These are phyloP conservation scores for Xylona heveae DNA, from an alignment of 495 filamentous ascomycete species.

Conservation along the genomic window DNA sequence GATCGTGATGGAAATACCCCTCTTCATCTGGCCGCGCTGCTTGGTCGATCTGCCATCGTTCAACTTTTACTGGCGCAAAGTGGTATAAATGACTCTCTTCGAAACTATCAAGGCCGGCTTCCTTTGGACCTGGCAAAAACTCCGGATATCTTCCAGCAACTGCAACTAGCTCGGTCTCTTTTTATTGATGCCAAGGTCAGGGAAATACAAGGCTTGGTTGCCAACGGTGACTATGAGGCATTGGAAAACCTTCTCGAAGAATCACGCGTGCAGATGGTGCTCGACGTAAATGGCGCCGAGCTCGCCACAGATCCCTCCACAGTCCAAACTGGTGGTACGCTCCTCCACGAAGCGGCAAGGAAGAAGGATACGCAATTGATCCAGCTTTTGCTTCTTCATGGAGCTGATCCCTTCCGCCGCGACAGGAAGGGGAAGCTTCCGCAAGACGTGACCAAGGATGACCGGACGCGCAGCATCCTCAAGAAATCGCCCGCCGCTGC, in stretches of 20 bases:
- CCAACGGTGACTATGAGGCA: constrained; percentile 46
- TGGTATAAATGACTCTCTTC: constrained; percentile 69
- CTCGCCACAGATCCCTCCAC: constrained; percentile 64
- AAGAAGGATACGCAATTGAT: constrained; percentile 68
- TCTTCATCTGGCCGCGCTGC: constrained; percentile 66
- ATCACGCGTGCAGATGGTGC: constrained; percentile 54
- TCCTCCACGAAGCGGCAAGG: constrained; percentile 84
- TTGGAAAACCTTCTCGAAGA: constrained; percentile 67
- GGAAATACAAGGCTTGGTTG: constrained; percentile 59
- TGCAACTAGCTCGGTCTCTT: constrained; percentile 76
- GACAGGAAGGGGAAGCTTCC: constrained; percentile 90
- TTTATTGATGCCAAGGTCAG: constrained; percentile 73
- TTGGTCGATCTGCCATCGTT: constrained; percentile 61
- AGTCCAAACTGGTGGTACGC: constrained; percentile 56
- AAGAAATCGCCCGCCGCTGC: constrained; percentile 90
- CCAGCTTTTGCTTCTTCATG: constrained; percentile 75
- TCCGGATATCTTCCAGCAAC: constrained; percentile 84
- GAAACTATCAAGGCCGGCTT: constrained; percentile 75
- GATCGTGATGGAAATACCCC: constrained; percentile 90
- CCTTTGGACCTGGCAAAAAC: constrained; percentile 76
- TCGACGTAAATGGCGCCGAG: constrained; percentile 83
- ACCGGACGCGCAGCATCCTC: constrained; percentile 61
- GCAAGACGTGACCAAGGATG: constrained; percentile 94
- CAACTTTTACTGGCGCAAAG: constrained; percentile 56
- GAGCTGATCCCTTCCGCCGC: constrained; percentile 89